Percentiles rank a stretch among this genome's conserved stretches.
These are phyloP conservation scores for Paramecium primaurelia DNA, from an alignment of 73 alveolate genomes.

Conservation along the genomic window DNA sequence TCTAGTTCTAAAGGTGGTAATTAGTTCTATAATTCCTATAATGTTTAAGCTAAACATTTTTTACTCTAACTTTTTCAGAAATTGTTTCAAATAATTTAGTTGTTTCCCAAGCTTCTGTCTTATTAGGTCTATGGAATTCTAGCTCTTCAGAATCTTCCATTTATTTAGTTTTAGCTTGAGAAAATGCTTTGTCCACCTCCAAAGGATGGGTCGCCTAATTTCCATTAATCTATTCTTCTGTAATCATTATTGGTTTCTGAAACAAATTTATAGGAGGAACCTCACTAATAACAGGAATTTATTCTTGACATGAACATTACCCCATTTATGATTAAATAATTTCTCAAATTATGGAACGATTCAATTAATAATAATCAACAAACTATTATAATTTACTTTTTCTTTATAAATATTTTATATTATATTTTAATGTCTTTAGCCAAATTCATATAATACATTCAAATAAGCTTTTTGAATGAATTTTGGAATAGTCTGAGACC, in stretches of 20 bases:
- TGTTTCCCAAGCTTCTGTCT: not conserved
- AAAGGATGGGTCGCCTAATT: not conserved
- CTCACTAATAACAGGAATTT: not conserved
- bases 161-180: not conserved
- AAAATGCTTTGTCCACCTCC: not conserved
- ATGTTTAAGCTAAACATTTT: not conserved
- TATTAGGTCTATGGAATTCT: not conserved
- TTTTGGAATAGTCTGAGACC: constrained; percentile 1
- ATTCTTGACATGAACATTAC: not conserved
- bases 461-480: not conserved
- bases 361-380: not conserved
- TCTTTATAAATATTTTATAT: not conserved
- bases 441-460: not conserved
- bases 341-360: not conserved
- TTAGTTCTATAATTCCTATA: not conserved
- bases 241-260: not conserved
- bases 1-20: constrained; percentile 14
- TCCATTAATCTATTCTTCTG: not conserved
- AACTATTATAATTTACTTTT: not conserved
- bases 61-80: not conserved
- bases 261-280: not conserved
- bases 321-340: not conserved
- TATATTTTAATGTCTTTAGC: constrained; percentile 11
- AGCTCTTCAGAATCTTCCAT: not conserved
- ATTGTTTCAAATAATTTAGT: not conserved